Percentiles rank a stretch among this genome's conserved stretches.
These are phyloP conservation scores for Emericellopsis cladophorae DNA, from an alignment of 2,329 filamentous ascomycete genomes.

Conservation along the genomic window DNA sequence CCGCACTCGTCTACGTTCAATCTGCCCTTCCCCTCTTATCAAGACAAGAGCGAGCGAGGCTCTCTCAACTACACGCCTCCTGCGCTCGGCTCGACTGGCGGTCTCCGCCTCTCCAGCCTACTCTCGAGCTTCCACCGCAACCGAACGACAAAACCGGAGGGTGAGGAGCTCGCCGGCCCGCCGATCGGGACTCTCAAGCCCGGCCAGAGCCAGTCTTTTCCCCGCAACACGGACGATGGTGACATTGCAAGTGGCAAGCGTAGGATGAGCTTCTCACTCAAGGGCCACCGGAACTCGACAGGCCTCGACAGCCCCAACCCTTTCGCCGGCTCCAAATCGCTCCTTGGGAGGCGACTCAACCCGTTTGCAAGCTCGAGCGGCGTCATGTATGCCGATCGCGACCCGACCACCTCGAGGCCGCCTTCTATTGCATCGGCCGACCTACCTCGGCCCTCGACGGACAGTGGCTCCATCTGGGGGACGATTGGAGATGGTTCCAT, in stretches of 20 bases:
- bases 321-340: constrained; percentile 4
- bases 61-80: constrained; percentile 27
- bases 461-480: constrained; percentile 65
- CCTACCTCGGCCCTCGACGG: constrained; percentile 65
- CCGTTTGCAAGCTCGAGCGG: constrained; percentile 37
- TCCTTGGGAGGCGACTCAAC: constrained; percentile 24
- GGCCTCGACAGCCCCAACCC: constrained; percentile 23
- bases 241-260: constrained; percentile 41
- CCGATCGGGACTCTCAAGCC: constrained; percentile 56
- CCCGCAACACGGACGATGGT: constrained; percentile 43
- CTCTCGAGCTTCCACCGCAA: constrained; percentile 51
- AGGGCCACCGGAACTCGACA: constrained; percentile 35
- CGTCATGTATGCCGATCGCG: constrained; percentile 37
- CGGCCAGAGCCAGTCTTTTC: constrained; percentile 68
- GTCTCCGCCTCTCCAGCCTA: constrained; percentile 31
- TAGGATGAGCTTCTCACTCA: constrained; percentile 49
- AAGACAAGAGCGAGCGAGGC: constrained; percentile 30
- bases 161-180: constrained; percentile 34
- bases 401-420: constrained; percentile 50
- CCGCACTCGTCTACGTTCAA: constrained; percentile 49
- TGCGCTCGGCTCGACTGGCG: constrained; percentile 17
- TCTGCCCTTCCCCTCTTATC: constrained; percentile 38
- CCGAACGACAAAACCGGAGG: constrained; percentile 41
- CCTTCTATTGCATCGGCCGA: constrained; percentile 57
- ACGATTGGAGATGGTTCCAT: constrained; percentile 30